These are phyloP conservation scores for Clonostachys solani DNA, from an alignment of 2,329 filamentous ascomycete genomes.

Conservation along the genomic window DNA sequence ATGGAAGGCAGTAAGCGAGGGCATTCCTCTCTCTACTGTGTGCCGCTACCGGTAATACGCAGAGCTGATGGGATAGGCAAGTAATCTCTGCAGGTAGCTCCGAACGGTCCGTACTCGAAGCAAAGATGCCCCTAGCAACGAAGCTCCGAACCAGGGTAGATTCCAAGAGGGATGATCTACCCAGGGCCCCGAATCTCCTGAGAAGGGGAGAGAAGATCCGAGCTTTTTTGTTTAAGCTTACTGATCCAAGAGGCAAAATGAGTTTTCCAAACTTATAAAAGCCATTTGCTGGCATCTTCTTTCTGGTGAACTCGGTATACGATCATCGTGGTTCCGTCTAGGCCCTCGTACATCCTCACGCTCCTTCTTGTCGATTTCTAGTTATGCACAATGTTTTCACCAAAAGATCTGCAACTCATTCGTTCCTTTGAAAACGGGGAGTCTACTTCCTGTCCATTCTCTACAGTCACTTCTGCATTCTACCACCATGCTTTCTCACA, in stretches of 20 bases:
- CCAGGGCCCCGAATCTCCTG: background rate
- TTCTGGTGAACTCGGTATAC: too few relatives aligned
- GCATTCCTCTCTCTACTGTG: too few relatives aligned
- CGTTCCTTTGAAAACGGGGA: slow-evolving; percentile 4
- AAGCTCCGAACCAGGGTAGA: background rate
- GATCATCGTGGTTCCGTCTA: too few relatives aligned
- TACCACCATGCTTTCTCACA: slow-evolving; percentile 26
- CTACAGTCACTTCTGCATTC: slow-evolving; percentile 31
- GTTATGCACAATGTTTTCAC: slow-evolving; percentile 1
- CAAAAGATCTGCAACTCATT: slow-evolving; percentile 1
- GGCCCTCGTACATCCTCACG: background rate
- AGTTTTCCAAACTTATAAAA: too few relatives aligned
- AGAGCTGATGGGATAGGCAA: too few relatives aligned
- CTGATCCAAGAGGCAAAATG: background rate
- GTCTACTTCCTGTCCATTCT: slow-evolving; percentile 19
- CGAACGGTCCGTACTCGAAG: too few relatives aligned
- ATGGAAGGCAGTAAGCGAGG: too few relatives aligned
- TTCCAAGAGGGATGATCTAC: background rate
- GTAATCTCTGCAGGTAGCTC: too few relatives aligned
- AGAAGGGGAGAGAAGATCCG: background rate
- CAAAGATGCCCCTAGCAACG: background rate
- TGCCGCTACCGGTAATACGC: too few relatives aligned
- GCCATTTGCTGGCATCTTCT: too few relatives aligned
- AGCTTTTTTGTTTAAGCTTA: background rate
- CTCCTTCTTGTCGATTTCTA: background rate